Evolutionary conservation across 352 stramenopile genomes (phyloP), one percentile per base, ranked within the genome.

Genomic region (Globisporangium yorkense): DNA sequence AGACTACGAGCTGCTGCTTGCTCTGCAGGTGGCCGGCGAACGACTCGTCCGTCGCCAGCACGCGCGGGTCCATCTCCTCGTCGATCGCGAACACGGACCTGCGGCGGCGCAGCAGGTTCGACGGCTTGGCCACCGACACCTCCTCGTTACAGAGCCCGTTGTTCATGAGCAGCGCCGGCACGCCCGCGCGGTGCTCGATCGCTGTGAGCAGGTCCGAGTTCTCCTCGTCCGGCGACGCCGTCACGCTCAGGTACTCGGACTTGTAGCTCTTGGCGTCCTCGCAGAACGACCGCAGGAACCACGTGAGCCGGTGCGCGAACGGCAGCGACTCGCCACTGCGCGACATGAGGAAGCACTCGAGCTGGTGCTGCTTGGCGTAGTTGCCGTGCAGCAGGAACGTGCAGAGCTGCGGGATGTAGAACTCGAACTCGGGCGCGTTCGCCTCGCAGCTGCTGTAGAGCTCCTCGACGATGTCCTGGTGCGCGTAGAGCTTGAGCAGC

Each of bases 321-420:
- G 81, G 64, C n/a, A 96, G 71, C 13, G 83, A 90, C 20, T 87
- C 79, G 21, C 82, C 77, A 44, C 84, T 93, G 33, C 87, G 68
- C 1, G 85, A 88, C 69, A 95, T 83, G 29, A 96, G 59, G 52
- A 96, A 96, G 31, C 84, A 92, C 68, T 96, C 81, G 13, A 94
- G 68, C 53, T 88, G 74, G 50, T 92, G 84, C 59, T 89, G 79
- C 56, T 92, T 91, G 27, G 66, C 75, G 67, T 95, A 96, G 54
- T 90, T 87, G 9, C 85, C 82, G 48, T 96, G 86, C 0, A 91
- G 57, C 31, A 96, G 45, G 44, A 94, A 94, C 15, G 87, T 96
- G 58, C 83, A 92, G 0, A 96, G 71, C 54, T 96, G 88, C 10
- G 86, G 88, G 55, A 96, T 91, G 65, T 96, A 96, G 53, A 96